A percentile compares a stretch with the other conserved stretches of the same genome.
These are phyloP conservation scores for Trichopus zeylanicus DNA, from an alignment of 116 monocot genomes.

Conservation along the genomic window DNA sequence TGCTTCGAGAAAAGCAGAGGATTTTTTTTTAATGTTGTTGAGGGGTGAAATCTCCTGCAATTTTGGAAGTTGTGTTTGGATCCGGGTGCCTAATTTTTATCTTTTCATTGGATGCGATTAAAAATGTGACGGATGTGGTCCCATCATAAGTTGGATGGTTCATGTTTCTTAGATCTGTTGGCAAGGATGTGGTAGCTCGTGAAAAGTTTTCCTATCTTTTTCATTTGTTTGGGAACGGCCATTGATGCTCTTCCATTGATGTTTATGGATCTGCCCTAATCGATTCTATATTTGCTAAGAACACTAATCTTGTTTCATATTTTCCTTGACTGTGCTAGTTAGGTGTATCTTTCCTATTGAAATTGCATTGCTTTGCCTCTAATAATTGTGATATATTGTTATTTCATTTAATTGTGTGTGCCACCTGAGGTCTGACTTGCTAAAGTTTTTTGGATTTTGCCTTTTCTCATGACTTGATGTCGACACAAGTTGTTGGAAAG, in stretches of 20 bases:
- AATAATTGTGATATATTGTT: too few species aligned
- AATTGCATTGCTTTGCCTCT: too few species aligned
- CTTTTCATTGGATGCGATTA: not conserved
- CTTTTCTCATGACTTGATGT: conserved; percentile 10
- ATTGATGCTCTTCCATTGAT: not conserved
- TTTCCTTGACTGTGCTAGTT: too few species aligned
- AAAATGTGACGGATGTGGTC: not conserved
- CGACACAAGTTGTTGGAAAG: not conserved
- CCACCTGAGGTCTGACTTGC: too few species aligned
- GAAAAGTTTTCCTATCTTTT: not conserved
- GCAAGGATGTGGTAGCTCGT: not conserved
- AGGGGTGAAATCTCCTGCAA: not conserved
- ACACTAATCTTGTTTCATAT: too few species aligned
- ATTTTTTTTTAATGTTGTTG: too few species aligned
- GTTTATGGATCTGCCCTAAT: not conserved
- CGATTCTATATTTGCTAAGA: too few species aligned
- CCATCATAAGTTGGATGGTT: not conserved
- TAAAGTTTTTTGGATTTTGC: not conserved
- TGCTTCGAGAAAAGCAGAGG: too few species aligned
- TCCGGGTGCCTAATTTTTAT: not conserved
- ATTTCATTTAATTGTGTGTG: too few species aligned
- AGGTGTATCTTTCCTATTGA: too few species aligned
- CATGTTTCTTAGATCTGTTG: not conserved
- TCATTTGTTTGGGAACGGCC: not conserved
- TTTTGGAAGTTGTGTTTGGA: not conserved